These are phyloP conservation scores for Ceratobasidium sp. DNA, from an alignment of 1,284 basidiomycete species.

Conservation along the genomic window DNA sequence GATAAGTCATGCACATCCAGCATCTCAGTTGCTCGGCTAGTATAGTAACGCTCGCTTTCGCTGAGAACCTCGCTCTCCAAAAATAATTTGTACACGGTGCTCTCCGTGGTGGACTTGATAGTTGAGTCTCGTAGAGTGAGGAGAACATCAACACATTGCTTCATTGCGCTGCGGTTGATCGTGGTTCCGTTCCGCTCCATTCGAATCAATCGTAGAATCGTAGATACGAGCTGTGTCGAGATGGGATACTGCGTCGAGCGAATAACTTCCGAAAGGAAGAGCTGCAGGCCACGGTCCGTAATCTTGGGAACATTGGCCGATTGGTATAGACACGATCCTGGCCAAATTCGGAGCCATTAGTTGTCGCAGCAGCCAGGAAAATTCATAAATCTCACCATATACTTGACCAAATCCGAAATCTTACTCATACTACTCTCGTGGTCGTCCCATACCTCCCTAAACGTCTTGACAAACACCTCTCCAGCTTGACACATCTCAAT, in stretches of 20 bases:
- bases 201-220: slow-evolving; percentile 85
- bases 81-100: slow-evolving; percentile 82
- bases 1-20: slow-evolving; percentile 80
- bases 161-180: slow-evolving; percentile 90
- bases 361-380: background rate
- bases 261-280: slow-evolving; percentile 88
- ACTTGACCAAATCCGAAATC: slow-evolving; percentile 89
- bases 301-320: slow-evolving; percentile 76
- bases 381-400: slow-evolving; percentile 74
- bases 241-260: slow-evolving; percentile 69
- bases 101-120: slow-evolving; percentile 48
- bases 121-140: slow-evolving; percentile 62
- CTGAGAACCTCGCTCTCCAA: slow-evolving; percentile 84
- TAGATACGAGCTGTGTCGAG: slow-evolving; percentile 79
- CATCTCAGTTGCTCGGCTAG: slow-evolving; percentile 73
- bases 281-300: slow-evolving; percentile 80
- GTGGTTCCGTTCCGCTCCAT: slow-evolving; percentile 91
- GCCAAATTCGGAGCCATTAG: slow-evolving; percentile 47
- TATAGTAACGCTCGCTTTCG: slow-evolving; percentile 84
- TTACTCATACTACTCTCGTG: slow-evolving; percentile 91
- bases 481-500: slow-evolving; percentile 75
- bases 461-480: slow-evolving; percentile 82
- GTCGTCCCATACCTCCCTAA: slow-evolving; percentile 92
- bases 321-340: slow-evolving; percentile 87
- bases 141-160: slow-evolving; percentile 89